Percentiles rank a stretch among this genome's conserved stretches.
Evolutionary conservation across 139 green algal genomes (phyloP).

Genomic region (Coelastrella sp.): DNA sequence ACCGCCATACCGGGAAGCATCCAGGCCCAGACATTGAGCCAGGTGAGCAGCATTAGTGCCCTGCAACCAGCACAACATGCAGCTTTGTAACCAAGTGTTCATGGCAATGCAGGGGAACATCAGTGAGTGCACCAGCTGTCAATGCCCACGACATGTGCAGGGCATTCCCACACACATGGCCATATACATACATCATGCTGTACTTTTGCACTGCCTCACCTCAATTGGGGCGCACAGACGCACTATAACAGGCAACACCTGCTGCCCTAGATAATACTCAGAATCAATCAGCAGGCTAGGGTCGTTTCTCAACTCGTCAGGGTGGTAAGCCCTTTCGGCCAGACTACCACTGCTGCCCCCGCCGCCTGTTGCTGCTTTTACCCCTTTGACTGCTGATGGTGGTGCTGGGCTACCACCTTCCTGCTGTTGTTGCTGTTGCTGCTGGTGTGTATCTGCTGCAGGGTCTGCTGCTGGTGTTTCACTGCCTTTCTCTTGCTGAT

Average conservation of each 20-base stretch:
- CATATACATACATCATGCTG: too few species aligned
- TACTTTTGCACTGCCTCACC: conserved; percentile 66
- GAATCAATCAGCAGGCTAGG: conserved; percentile 77
- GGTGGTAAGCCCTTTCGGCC: conserved; percentile 91
- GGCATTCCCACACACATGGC: too few species aligned
- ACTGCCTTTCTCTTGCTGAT: conserved; percentile 18
- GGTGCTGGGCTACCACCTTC: not conserved
- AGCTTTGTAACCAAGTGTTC: too few species aligned
- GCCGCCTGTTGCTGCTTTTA: not conserved
- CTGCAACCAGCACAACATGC: conserved; percentile 74
- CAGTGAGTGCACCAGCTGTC: too few species aligned
- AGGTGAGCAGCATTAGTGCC: conserved; percentile 90
- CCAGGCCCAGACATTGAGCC: conserved; percentile 95
- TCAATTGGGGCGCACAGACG: conserved; percentile 92
- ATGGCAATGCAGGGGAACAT: too few species aligned
- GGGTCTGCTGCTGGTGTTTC: conserved; percentile 16
- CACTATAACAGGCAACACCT: conserved; percentile 91
- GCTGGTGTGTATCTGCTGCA: conserved; percentile 7
- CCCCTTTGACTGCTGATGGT: not conserved
- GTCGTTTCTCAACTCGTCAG: conserved; percentile 87
- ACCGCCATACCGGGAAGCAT: conserved; percentile 73
- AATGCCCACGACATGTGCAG: too few species aligned
- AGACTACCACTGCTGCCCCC: conserved; percentile 66
- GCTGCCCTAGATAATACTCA: conserved; percentile 90
- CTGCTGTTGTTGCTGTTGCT: conserved; percentile 38